Conservation (phyloP, 1,139 yeast species). For the Candida sanyaensis region DNA sequence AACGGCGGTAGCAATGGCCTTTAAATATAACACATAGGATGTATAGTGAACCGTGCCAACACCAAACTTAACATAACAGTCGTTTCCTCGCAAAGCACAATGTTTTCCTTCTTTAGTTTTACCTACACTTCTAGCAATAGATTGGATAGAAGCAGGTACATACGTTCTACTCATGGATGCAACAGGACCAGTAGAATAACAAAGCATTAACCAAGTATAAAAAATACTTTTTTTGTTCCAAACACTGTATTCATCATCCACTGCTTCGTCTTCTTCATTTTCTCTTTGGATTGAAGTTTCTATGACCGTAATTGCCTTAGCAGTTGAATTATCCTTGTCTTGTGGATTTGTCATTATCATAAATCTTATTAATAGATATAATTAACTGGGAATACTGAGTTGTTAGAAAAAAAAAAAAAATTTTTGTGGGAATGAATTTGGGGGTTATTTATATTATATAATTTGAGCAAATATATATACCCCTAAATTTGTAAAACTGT, state of each 20-base stretch:
- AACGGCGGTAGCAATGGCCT: conserved; percentile 39
- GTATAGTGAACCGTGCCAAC: conserved; percentile 35
- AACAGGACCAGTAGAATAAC: conserved; percentile 40
- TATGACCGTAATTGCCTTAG: background rate
- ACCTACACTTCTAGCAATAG: conserved; percentile 38
- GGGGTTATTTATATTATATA: too few relatives aligned
- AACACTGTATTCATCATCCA: conserved; percentile 4
- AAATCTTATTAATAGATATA: too few relatives aligned
- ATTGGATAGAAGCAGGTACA: conserved; percentile 46
- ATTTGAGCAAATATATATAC: too few relatives aligned
- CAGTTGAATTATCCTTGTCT: background rate
- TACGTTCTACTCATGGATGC: conserved; percentile 45
- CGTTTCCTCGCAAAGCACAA: conserved; percentile 34
- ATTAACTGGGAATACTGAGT: too few relatives aligned
- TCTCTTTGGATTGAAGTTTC: background rate
- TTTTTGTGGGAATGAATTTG: too few relatives aligned
- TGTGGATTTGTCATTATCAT: background rate
- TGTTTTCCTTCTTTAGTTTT: conserved; percentile 22
- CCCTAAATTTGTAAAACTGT: too few relatives aligned
- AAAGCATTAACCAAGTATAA: conserved; percentile 32
- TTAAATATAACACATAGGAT: conserved; percentile 39
- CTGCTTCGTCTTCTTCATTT: background rate
- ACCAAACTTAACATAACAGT: conserved; percentile 43
- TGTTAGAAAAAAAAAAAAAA: too few relatives aligned
- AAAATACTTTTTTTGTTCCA: conserved; percentile 22